Evolutionary conservation across 768 basidiomycete genomes (phyloP).

Genomic region (Hemileccinum impolitum): DNA sequence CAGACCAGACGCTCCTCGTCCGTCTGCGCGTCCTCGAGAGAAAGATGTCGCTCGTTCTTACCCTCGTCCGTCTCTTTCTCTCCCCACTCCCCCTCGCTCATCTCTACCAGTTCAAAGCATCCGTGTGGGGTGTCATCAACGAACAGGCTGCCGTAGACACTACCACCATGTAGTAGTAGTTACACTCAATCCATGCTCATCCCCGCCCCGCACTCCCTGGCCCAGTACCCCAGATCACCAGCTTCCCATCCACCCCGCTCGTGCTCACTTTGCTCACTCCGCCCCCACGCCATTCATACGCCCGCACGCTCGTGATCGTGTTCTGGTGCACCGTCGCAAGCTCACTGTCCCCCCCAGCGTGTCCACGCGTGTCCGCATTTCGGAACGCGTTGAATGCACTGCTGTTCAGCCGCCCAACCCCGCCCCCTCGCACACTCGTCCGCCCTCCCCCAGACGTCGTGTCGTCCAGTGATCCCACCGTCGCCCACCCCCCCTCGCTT

Average conservation of each 20-base stretch:
- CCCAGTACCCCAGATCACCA: conserved; percentile 87
- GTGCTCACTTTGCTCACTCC: conserved; percentile 82
- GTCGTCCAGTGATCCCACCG: conserved; percentile 82
- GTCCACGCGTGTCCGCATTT: conserved; percentile 79
- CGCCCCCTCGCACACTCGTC: conserved; percentile 39
- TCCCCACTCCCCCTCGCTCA: conserved; percentile 4
- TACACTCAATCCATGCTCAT: conserved; percentile 19
- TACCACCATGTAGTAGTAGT: not conserved
- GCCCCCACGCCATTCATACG: conserved; percentile 55
- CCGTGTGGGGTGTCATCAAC: conserved; percentile 92
- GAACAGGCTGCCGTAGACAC: conserved; percentile 50
- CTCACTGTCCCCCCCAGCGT: conserved; percentile 57
- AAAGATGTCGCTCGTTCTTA: conserved; percentile 94
- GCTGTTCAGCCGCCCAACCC: conserved; percentile 78
- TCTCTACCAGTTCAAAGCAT: conserved; percentile 79
- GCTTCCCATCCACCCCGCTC: conserved; percentile 87
- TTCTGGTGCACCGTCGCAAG: conserved; percentile 94
- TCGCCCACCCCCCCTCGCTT: conserved; percentile 71
- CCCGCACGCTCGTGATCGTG: conserved; percentile 88
- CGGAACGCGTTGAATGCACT: conserved; percentile 94
- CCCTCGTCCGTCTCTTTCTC: conserved; percentile 53
- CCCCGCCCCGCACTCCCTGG: conserved; percentile 51
- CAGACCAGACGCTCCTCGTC: conserved; percentile 73
- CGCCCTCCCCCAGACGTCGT: conserved; percentile 41
- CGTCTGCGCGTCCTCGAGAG: conserved; percentile 80